Evolutionary conservation across 2,329 filamentous ascomycete species (phyloP), one percentile per base, ranked within the genome.

Genomic region (Arthrocladium fulminans): DNA sequence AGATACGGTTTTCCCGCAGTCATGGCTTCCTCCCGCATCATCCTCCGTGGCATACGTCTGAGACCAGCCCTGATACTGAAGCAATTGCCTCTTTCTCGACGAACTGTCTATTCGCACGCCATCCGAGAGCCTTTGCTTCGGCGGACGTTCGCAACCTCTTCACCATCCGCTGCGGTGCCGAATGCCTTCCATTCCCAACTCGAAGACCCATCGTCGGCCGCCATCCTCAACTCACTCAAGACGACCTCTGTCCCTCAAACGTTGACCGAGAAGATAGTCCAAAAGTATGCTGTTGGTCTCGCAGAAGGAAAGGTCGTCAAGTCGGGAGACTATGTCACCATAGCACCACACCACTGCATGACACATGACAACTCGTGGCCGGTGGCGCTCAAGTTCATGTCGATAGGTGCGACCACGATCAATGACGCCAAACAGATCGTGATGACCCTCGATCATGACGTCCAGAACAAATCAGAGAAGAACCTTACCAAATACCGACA

Each of bases 231-330:
- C 34, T 82, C 86, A 27, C 77, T 83, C 61, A 85, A 86, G 65
- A 77, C 78, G 7, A 59, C 72, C 65, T 48, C 54, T 7, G 66
- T 67, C 2, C 77, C 86, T 0, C 88, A 95, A 67, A 96, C 86
- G 2, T 68, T 95, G 45, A 92, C 86, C 2, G 89, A 96, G 65
- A 95, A 95, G 73, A 95, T 96, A 51, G 83, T 95, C 0, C 89
- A 96, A 65, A 70, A 75, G 13, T 83, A 94, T 65, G 77, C 87
- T 0, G 74, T 88, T n/a, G 86, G 82, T 8, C 76, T 95, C 1
- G 68, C 85, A 1, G 65, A 79, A 9, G 86, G 81, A 51, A 94
- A 95, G 69, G 72, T 75, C 49, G 85, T 95, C 60, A 77, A 75
- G 59, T 73, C 77, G 3, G 88, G 89, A 61, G 88, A 95, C 74